These are phyloP conservation scores for Trichoderma atrobrunneum DNA, from an alignment of 2,329 filamentous ascomycete genomes.

Conservation along the genomic window DNA sequence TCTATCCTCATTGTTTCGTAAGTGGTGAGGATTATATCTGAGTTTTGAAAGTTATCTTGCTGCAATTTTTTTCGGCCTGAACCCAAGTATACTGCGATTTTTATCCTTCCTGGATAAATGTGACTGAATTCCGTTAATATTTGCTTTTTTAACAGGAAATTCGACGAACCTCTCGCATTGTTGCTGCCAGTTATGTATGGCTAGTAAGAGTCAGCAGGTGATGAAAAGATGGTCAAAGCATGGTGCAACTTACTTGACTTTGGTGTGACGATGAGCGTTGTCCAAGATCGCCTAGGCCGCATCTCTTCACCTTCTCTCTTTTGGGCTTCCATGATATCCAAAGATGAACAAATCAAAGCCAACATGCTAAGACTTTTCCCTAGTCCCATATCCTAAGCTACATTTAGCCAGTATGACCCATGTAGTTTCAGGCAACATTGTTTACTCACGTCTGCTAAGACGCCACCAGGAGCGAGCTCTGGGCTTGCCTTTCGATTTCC, in stretches of 20 bases:
- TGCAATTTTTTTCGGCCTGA: neutral
- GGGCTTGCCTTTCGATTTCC: neutral
- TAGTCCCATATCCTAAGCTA: conserved; percentile 35
- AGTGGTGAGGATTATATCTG: conserved; percentile 30
- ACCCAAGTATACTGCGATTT: neutral
- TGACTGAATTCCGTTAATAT: neutral
- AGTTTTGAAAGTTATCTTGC: neutral
- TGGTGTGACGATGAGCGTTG: conserved; percentile 21
- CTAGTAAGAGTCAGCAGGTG: conserved; percentile 25
- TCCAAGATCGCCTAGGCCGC: conserved; percentile 25
- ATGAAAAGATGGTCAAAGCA: fast-evolving
- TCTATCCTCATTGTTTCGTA: conserved; percentile 37
- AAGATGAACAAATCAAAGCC: conserved; percentile 28
- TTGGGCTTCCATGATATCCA: conserved; percentile 24
- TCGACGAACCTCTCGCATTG: conserved; percentile 4
- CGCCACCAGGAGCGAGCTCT: neutral
- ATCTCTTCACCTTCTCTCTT: neutral
- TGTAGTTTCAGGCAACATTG: neutral
- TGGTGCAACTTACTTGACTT: conserved; percentile 12
- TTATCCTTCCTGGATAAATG: neutral
- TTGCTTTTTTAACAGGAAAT: neutral
- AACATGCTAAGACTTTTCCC: conserved; percentile 34
- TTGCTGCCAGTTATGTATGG: conserved; percentile 30
- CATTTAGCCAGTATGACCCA: neutral
- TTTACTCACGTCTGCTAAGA: neutral